Conservation (phyloP, 345 rosid genomes). For the Toxicodendron radicans region DNA sequence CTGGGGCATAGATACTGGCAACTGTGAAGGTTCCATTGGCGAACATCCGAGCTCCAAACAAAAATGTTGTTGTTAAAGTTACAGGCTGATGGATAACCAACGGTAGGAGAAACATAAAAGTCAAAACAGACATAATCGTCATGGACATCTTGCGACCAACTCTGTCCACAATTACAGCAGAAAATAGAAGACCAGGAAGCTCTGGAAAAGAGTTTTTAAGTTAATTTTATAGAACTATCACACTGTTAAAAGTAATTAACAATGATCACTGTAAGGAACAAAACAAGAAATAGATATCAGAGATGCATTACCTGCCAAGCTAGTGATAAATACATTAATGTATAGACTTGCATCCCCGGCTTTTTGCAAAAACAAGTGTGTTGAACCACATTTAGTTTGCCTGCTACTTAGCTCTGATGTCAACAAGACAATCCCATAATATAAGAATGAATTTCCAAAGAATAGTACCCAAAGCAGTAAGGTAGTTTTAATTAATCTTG, state of each 20-base stretch:
- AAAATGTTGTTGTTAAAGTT: constrained; percentile 42
- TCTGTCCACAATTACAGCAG: constrained; percentile 56
- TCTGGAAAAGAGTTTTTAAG: constrained; percentile 31
- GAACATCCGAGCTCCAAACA: constrained; percentile 63
- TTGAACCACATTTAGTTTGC: constrained; percentile 29
- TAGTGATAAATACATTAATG: constrained; percentile 45
- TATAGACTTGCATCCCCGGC: constrained; percentile 31
- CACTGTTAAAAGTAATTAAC: not conserved
- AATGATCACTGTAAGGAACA: not conserved
- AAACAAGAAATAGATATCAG: not conserved
- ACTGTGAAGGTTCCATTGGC: constrained; percentile 47
- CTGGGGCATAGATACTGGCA: constrained; percentile 55
- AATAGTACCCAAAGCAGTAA: constrained; percentile 51
- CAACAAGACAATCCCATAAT: constrained; percentile 62
- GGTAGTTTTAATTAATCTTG: constrained; percentile 44
- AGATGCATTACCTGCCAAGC: constrained; percentile 44
- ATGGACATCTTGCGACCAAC: constrained; percentile 61
- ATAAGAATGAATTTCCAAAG: constrained; percentile 60
- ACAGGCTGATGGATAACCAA: constrained; percentile 39
- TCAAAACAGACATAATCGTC: constrained; percentile 41
- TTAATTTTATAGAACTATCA: constrained; percentile 4
- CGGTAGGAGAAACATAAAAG: constrained; percentile 51
- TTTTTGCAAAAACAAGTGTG: constrained; percentile 11
- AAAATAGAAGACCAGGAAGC: constrained; percentile 60
- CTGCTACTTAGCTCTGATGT: constrained; percentile 54